A percentile compares a stretch with the other conserved stretches of the same genome.
phyloP scores from a whole-genome alignment of 352 stramenopile genomes.

The Pythium scleroteichum region DNA sequence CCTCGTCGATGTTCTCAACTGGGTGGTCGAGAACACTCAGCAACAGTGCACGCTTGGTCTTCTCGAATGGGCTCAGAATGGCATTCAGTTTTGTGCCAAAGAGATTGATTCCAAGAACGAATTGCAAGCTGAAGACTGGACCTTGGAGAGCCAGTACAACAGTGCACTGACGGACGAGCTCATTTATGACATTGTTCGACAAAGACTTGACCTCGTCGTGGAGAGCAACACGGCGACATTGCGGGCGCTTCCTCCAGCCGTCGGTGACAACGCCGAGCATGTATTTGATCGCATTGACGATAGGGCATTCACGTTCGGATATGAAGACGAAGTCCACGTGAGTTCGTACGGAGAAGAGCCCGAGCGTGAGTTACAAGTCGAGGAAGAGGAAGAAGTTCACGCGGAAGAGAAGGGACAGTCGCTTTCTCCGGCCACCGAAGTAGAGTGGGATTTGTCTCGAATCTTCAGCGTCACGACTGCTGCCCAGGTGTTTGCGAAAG shows the following conservation, averaged over 20 bases:
- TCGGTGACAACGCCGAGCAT: slow-evolving; percentile 7
- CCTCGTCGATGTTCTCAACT: slow-evolving; percentile 53
- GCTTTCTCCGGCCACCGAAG: slow-evolving; percentile 26
- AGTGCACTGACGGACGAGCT: slow-evolving; percentile 25
- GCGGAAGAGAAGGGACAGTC: slow-evolving; percentile 18
- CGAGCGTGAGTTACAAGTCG: slow-evolving; percentile 58
- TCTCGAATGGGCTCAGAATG: slow-evolving; percentile 79
- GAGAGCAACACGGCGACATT: slow-evolving; percentile 14
- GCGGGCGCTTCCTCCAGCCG: background rate
- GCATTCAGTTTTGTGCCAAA: slow-evolving; percentile 61
- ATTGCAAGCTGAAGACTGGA: slow-evolving; percentile 53
- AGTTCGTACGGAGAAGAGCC: slow-evolving; percentile 45
- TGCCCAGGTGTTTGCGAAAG: background rate
- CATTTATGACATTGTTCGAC: slow-evolving; percentile 42
- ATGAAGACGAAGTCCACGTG: slow-evolving; percentile 44
- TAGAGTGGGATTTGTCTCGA: slow-evolving; percentile 26
- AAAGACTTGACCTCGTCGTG: slow-evolving; percentile 4
- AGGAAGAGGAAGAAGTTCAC: slow-evolving; percentile 48
- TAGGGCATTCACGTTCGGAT: slow-evolving; percentile 22
- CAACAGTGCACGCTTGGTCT: slow-evolving; percentile 58
- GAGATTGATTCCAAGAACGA: slow-evolving; percentile 26
- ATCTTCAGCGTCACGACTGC: slow-evolving; percentile 6
- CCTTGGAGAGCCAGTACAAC: slow-evolving; percentile 41
- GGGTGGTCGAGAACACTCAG: slow-evolving; percentile 87
- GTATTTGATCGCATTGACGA: slow-evolving; percentile 15